Evolutionary conservation across 2,329 filamentous ascomycete genomes (phyloP), one percentile per base, ranked within the genome.

Genomic region (Zymoseptoria tritici): DNA sequence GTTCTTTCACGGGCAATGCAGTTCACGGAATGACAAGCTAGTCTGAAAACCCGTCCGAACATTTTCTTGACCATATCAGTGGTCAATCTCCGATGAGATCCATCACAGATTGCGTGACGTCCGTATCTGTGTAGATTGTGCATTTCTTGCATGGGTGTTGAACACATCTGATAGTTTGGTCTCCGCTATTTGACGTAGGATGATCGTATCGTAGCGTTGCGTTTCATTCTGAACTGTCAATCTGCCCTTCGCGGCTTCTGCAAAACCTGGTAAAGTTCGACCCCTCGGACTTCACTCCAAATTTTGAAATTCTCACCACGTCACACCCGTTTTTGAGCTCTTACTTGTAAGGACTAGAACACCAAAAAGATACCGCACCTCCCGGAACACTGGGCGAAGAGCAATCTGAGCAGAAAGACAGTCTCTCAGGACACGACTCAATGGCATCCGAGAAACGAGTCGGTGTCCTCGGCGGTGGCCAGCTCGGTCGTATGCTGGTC

Each of bases 401-500:
- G 13, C 36, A 46, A 46, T 46, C 3, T 5, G 16, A n/a, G 36
- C 36, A 46, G 4, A 20, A 42, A 22, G 21, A 57, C 21, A n/a
- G 16, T 16, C 16, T 50, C 24, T 3, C 26, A 24, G 22, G 16
- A 29, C 22, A 20, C n/a, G 22, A 53, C 20, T 4, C 19, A 22
- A 66, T 66, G 65, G 65, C 65, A 24, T 66, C 65, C 2, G 62
- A 67, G 36, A 64, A 62, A 49, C 50, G 62, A 9, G 71, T 78
- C 13, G 76, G 76, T 52, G 69, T 77, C 11, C 70, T 78, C 2
- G 76, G 76, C 50, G 79, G 79, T 50, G 79, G 79, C 67, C 79
- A 81, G 77, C 83, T 99, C 49, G 94, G 93, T 62, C 89, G 90
- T 65, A 97, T 97, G 94, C 84, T 97, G 20, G 88, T 89, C 65